Base-by-base conservation (phyloP, 495 filamentous ascomycete species). In the Neurospora hispaniola region DNA sequence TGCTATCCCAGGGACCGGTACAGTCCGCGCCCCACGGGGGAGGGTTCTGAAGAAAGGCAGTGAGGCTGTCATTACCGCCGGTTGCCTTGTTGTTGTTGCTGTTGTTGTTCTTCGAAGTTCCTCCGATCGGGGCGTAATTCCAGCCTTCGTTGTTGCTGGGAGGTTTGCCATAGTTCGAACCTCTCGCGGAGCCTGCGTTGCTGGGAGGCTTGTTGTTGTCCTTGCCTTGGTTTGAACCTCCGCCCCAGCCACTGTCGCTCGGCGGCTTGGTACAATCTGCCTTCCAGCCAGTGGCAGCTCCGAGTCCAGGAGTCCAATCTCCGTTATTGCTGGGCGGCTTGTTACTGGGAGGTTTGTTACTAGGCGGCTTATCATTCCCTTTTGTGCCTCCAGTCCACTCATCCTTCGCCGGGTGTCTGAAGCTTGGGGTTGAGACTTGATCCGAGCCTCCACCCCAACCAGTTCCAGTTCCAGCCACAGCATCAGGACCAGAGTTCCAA, bases 261-360 rank as follows among this genome's bases (percentile, higher is more conserved):
- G 59, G 38, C n/a, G 48, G 27, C 43, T 70, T 69, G 11, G 69
- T 46, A 27, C 44, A 46, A 48, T 72, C 54, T 66, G 54, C 54
- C 54, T 31, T 66, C 54, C 54, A 66, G 14, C 54, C 43, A 31
- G 69, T 10, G 31, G 23, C 39, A 39, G 39, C 71, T 59, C 62
- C 59, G 70, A 69, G 48, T 12, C 71, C 78, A 69, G 73, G 72
- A 38, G 54, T 66, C 54, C 54, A 66, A 66, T 66, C 54, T 66
- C 54, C 54, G 3, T 66, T 66, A 18, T 66, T 66, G 23, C 27
- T 66, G 27, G 54, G 54, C 3, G 54, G 54, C 14, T 66, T 66
- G 12, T 35, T 54, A 2, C 20, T 27, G 5, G 20, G 46, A 12
- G 46, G 20, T 6, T 54, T 23, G 20, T n/a, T 46, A 18, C 43